Conservation (phyloP, 2,329 filamentous ascomycete species). For the Beauveria varroae region DNA sequence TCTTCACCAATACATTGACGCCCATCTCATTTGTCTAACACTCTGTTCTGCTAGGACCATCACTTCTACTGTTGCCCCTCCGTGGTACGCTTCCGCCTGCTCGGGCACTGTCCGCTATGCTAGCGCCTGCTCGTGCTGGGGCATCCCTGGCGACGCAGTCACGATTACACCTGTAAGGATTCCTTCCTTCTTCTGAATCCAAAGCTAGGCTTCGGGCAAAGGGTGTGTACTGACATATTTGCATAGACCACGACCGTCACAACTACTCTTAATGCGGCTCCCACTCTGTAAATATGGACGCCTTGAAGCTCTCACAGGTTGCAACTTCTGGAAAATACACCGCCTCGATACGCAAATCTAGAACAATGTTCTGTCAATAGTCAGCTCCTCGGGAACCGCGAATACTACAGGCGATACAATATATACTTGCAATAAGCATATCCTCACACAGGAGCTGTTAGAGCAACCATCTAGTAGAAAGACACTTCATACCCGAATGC, state of each 20-base stretch:
- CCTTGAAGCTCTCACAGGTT: background rate
- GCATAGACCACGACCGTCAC: background rate
- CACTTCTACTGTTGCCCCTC: background rate
- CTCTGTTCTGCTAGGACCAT: background rate
- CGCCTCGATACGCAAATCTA: too few species aligned
- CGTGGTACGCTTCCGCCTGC: slow-evolving; percentile 5
- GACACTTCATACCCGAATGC: too few species aligned
- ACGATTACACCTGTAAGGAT: slow-evolving; percentile 5
- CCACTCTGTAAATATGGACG: background rate
- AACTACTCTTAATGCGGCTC: background rate
- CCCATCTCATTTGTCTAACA: background rate
- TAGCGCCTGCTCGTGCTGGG: slow-evolving; percentile 9
- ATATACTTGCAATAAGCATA: too few species aligned
- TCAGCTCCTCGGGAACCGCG: too few species aligned
- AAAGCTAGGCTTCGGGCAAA: background rate
- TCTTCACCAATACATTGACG: too few species aligned
- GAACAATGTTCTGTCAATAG: too few species aligned
- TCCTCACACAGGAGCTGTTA: too few species aligned
- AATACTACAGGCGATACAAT: too few species aligned
- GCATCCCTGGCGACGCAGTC: background rate
- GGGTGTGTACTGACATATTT: background rate
- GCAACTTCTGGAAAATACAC: too few species aligned
- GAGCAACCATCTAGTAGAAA: too few species aligned
- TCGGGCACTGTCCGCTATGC: background rate
- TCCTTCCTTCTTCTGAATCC: background rate